phyloP scores from a whole-genome alignment of 495 filamentous ascomycete species.

The Podospora appendiculata region DNA sequence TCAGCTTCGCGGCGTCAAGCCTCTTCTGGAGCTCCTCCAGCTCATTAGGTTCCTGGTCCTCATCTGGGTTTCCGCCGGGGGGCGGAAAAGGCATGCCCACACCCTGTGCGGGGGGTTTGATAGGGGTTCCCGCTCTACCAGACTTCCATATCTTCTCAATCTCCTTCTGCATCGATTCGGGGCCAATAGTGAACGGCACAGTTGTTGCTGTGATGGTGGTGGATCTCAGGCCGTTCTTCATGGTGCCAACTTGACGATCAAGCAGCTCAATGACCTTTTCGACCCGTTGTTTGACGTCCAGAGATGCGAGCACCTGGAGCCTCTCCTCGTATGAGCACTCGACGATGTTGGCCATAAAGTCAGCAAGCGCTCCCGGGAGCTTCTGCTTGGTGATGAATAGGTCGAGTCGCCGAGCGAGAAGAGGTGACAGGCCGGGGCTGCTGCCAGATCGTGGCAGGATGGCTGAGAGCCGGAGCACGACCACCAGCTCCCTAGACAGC shows the following conservation, averaged over 20 bases:
- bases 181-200: constrained; percentile 44
- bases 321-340: constrained; percentile 83
- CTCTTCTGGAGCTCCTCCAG: constrained; percentile 87
- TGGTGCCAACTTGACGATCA: constrained; percentile 64
- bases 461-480: constrained; percentile 68
- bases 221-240: constrained; percentile 77
- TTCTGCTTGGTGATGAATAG: constrained; percentile 74
- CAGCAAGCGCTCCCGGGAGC: constrained; percentile 83
- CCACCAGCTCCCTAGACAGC: constrained; percentile 73
- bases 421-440: constrained; percentile 60
- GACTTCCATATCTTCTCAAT: constrained; percentile 27
- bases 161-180: constrained; percentile 37
- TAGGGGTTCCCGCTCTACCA: constrained; percentile 16
- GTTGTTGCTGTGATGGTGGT: constrained; percentile 58
- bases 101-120: constrained; percentile 15
- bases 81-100: constrained; percentile 36
- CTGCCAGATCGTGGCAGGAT: constrained; percentile 55
- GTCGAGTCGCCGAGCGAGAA: constrained; percentile 79
- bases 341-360: constrained; percentile 91
- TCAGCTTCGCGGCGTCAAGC: constrained; percentile 70
- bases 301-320: constrained; percentile 68
- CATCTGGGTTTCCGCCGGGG: constrained; percentile 36
- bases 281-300: constrained; percentile 70
- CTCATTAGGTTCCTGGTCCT: constrained; percentile 72
- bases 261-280: constrained; percentile 74